These are phyloP conservation scores for Alternaria sp. DNA, from an alignment of 2,329 filamentous ascomycete species.

Conservation along the genomic window DNA sequence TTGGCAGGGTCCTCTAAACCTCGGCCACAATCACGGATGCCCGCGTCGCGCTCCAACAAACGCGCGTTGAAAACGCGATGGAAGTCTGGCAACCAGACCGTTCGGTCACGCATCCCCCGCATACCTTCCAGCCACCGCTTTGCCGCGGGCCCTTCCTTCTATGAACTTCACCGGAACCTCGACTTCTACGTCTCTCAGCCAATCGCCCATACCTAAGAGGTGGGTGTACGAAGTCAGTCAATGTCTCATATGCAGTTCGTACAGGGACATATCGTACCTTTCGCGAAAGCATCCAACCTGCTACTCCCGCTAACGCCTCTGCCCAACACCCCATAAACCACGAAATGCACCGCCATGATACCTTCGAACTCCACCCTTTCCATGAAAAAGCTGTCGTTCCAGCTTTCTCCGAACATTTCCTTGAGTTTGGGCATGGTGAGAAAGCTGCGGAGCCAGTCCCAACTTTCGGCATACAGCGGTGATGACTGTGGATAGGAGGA, in stretches of 20 bases:
- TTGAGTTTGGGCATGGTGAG: slow-evolving; percentile 37
- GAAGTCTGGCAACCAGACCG: neutral
- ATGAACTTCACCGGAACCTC: slow-evolving; percentile 48
- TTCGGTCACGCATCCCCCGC: neutral
- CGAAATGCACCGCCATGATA: slow-evolving; percentile 45
- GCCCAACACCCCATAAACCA: slow-evolving; percentile 48
- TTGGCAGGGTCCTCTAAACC: slow-evolving; percentile 5
- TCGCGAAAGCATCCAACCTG: slow-evolving; percentile 58
- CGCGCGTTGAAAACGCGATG: neutral
- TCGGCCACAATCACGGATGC: neutral
- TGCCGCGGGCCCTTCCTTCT: slow-evolving; percentile 23
- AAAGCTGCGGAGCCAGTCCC: slow-evolving; percentile 41
- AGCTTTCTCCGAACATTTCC: slow-evolving; percentile 36
- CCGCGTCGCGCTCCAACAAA: neutral
- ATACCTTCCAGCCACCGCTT: slow-evolving; percentile 6
- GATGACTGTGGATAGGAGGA: slow-evolving; percentile 31
- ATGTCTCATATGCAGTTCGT: too few relatives aligned
- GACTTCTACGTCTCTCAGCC: slow-evolving; percentile 54
- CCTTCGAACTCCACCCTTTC: slow-evolving; percentile 43
- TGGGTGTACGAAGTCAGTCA: too few relatives aligned
- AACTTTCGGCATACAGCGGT: slow-evolving; percentile 32
- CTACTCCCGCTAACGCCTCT: slow-evolving; percentile 56
- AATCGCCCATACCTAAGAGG: slow-evolving; percentile 55
- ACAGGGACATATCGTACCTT: slow-evolving; percentile 41
- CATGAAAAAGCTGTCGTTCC: slow-evolving; percentile 27